Conservation (phyloP, 306 rosid species). For the Hippophae tibetana region DNA sequence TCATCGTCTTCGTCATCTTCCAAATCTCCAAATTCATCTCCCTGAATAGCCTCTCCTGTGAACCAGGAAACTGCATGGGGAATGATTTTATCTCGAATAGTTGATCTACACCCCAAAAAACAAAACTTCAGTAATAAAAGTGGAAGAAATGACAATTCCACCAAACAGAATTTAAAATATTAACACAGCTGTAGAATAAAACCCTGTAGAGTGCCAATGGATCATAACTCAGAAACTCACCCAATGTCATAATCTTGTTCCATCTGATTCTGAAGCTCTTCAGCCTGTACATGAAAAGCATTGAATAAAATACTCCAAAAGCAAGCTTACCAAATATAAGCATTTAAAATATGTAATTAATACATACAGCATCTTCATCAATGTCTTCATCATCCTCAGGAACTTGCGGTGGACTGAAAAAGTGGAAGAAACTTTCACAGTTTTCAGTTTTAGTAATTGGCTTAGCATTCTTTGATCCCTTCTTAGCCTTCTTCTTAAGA, state of each 20-base stretch:
- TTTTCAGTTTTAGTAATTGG: conserved; percentile 85
- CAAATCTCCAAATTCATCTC: conserved; percentile 65
- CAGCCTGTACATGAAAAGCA: conserved; percentile 43
- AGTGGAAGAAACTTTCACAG: conserved; percentile 93
- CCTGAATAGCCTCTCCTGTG: conserved; percentile 84
- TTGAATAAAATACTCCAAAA: background rate
- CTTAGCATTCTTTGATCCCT: conserved; percentile 83
- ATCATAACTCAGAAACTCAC: conserved; percentile 27
- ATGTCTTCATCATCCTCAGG: conserved; percentile 90
- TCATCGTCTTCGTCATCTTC: conserved; percentile 63
- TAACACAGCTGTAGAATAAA: too few relatives aligned
- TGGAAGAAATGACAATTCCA: too few relatives aligned
- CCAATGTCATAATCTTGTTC: conserved; percentile 90
- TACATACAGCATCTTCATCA: conserved; percentile 67
- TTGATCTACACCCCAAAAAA: conserved; percentile 37
- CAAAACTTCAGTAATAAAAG: background rate
- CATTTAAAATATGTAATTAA: background rate
- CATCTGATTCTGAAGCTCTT: conserved; percentile 80
- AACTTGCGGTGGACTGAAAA: conserved; percentile 80
- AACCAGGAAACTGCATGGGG: conserved; percentile 97
- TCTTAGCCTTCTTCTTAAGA: conserved; percentile 95
- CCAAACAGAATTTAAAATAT: too few relatives aligned
- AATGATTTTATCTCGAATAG: conserved; percentile 75
- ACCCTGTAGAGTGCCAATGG: background rate
- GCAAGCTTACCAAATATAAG: background rate